Conservation (phyloP, 805 yeast species). For the Saccharomyces mikatae region DNA sequence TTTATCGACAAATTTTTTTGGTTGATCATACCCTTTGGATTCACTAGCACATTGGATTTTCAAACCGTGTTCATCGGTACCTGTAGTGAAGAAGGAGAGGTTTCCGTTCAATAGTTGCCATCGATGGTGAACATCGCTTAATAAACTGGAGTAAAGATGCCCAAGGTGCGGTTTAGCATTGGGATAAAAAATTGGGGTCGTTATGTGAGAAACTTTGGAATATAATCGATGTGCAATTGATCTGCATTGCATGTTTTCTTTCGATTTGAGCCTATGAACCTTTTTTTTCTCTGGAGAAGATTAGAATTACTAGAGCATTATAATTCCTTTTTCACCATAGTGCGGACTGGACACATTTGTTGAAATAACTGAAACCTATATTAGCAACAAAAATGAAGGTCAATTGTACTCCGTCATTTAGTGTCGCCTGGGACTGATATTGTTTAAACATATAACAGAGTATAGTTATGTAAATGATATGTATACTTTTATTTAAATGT, state of each 20-base stretch:
- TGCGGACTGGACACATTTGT: background rate
- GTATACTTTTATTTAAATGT: background rate
- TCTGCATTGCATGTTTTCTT: background rate
- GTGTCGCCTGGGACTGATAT: background rate
- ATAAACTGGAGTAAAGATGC: constrained; percentile 78
- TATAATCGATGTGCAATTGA: constrained; percentile 3
- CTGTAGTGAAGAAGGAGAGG: constrained; percentile 62
- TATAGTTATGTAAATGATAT: background rate
- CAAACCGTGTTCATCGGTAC: constrained; percentile 95
- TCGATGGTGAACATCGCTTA: constrained; percentile 70
- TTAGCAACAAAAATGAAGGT: background rate
- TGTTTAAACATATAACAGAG: background rate
- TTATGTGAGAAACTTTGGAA: constrained; percentile 38
- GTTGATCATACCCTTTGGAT: constrained; percentile 37
- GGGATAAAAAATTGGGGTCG: constrained; percentile 94
- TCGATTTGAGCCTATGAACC: background rate
- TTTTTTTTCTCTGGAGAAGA: background rate
- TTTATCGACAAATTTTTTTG: constrained; percentile 65
- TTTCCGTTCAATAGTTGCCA: constrained; percentile 51
- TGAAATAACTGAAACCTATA: background rate
- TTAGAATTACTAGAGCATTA: background rate
- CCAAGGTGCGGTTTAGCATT: constrained; percentile 94
- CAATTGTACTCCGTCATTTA: background rate
- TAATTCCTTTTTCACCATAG: background rate
- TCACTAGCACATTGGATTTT: constrained; percentile 85